phyloP scores from a whole-genome alignment of 1,284 basidiomycete genomes.

The Takashimella koratensis region DNA sequence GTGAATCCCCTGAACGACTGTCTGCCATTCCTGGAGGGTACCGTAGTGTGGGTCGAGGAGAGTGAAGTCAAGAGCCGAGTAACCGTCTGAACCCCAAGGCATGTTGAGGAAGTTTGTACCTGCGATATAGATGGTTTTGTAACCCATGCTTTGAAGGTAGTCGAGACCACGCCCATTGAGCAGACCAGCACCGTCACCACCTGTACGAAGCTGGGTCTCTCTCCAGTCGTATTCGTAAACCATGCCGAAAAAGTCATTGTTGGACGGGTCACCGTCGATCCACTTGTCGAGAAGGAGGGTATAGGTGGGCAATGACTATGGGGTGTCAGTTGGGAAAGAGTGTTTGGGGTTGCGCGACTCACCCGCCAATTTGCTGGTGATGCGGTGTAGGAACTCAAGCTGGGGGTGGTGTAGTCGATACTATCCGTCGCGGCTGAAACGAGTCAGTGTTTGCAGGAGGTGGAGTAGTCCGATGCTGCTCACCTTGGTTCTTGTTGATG shows the following conservation, averaged over 20 bases:
- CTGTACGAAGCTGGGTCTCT: constrained; percentile 80
- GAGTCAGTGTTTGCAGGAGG: neutral
- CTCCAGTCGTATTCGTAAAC: constrained; percentile 77
- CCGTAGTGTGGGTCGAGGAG: constrained; percentile 89
- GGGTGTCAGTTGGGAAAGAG: neutral
- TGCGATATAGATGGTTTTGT: constrained; percentile 77
- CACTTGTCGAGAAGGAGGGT: constrained; percentile 87
- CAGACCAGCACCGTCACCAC: constrained; percentile 78
- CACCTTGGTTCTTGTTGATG: constrained; percentile 70
- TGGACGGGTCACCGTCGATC: constrained; percentile 81
- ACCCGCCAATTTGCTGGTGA: constrained; percentile 82
- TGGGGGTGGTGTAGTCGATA: constrained; percentile 62
- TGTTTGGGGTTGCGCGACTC: constrained; percentile 8
- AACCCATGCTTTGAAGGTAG: constrained; percentile 83
- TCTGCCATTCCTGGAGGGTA: constrained; percentile 69
- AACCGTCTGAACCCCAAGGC: constrained; percentile 93
- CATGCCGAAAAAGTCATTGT: constrained; percentile 80
- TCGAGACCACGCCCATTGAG: constrained; percentile 62
- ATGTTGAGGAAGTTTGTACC: constrained; percentile 89
- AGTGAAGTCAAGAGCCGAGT: constrained; percentile 84
- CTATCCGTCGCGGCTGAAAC: constrained; percentile 59
- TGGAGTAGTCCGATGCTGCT: constrained; percentile 5
- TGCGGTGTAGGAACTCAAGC: constrained; percentile 57
- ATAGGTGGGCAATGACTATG: constrained; percentile 65
- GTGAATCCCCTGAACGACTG: constrained; percentile 70